phyloP scores from a whole-genome alignment of 2,329 filamentous ascomycete genomes.

The Karstenula rhodostoma region DNA sequence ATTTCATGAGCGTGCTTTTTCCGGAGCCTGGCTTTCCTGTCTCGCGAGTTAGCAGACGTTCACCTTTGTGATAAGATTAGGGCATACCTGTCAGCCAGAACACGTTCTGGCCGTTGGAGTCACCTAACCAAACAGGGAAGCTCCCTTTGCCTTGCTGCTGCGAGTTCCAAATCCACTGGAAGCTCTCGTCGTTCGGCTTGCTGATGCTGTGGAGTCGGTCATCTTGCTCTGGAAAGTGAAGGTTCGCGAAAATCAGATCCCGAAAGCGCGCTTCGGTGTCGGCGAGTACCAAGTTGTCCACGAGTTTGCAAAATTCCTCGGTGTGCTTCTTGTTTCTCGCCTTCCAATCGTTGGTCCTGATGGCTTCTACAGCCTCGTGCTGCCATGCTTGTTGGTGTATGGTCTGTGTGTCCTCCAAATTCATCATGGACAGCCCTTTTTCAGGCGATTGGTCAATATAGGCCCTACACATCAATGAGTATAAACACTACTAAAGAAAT shows the following conservation, averaged over 20 bases:
- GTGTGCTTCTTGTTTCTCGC: slow-evolving; percentile 39
- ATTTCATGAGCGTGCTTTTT: slow-evolving; percentile 58
- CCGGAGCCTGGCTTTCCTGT: slow-evolving; percentile 54
- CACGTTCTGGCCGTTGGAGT: slow-evolving; percentile 33
- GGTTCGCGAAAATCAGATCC: slow-evolving; percentile 29
- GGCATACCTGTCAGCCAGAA: slow-evolving; percentile 41
- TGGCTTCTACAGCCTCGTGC: slow-evolving; percentile 33
- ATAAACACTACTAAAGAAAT: neutral
- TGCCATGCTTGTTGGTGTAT: slow-evolving; percentile 39
- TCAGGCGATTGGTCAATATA: slow-evolving; percentile 41
- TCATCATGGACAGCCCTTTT: slow-evolving; percentile 35
- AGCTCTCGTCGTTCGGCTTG: slow-evolving; percentile 28
- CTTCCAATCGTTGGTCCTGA: slow-evolving; percentile 38
- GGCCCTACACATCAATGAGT: slow-evolving; percentile 22
- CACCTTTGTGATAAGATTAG: neutral
- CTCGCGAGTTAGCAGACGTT: neutral
- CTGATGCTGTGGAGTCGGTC: slow-evolving; percentile 35
- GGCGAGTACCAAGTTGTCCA: slow-evolving; percentile 28
- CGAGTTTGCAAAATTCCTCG: slow-evolving; percentile 37
- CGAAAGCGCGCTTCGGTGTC: slow-evolving; percentile 36
- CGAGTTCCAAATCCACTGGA: slow-evolving; percentile 36
- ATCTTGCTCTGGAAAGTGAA: slow-evolving; percentile 35
- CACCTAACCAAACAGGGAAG: slow-evolving; percentile 39
- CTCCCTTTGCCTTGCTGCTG: slow-evolving; percentile 23
- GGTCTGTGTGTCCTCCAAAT: slow-evolving; percentile 24